These are phyloP conservation scores for Picea sitchensis DNA, from an alignment of 75 land plant genomes.

Conservation along the genomic window DNA sequence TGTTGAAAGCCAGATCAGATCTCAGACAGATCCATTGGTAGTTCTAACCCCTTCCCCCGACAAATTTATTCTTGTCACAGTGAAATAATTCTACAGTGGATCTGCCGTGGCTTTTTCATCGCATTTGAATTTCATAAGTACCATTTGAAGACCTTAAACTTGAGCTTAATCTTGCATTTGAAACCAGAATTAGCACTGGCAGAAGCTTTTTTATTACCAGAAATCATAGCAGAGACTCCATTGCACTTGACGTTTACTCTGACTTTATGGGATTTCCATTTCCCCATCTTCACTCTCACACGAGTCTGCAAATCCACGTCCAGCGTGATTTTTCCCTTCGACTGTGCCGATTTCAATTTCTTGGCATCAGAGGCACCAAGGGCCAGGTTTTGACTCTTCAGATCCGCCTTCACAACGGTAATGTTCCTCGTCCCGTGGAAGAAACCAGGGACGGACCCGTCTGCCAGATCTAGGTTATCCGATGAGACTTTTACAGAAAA, in stretches of 20 bases:
- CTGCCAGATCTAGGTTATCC: constrained; percentile 25
- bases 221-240: constrained; percentile 25
- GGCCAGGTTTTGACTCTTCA: neutral
- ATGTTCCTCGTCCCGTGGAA: constrained; percentile 37
- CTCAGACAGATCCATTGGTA: neutral
- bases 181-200: constrained; percentile 6
- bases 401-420: constrained; percentile 17
- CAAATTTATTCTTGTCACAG: neutral
- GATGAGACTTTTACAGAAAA: constrained; percentile 22
- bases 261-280: constrained; percentile 29
- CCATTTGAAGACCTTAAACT: constrained; percentile 42
- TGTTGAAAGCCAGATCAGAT: neutral
- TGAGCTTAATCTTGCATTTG: constrained; percentile 21
- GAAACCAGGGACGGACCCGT: constrained; percentile 37
- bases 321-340: constrained; percentile 20
- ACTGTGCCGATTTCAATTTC: constrained; percentile 17
- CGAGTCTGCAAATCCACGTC: constrained; percentile 37
- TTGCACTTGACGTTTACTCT: constrained; percentile 39
- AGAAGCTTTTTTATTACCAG: constrained; percentile 26
- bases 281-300: constrained; percentile 49
- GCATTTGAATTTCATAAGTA: neutral
- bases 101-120: neutral
- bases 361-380: neutral
- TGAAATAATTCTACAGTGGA: neutral
- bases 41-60: neutral